Conservation (phyloP, 257 asterid species). For the Gentiana straminea region DNA sequence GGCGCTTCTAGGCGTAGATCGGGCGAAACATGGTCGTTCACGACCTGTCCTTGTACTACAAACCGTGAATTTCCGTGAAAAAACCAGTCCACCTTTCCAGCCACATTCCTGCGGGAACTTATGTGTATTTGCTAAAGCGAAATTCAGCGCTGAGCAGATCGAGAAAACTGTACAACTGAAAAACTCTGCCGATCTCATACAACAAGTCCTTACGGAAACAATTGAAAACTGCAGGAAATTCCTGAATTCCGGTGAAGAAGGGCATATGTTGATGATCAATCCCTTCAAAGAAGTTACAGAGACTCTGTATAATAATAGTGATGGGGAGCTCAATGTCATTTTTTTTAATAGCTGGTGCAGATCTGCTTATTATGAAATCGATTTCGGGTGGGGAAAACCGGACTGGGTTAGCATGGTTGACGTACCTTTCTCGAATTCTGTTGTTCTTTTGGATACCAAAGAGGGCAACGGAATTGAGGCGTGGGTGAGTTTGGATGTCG, state of each 20-base stretch:
- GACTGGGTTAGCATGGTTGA: conserved; percentile 20
- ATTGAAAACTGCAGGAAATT: conserved; percentile 6
- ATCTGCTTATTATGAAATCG: conserved; percentile 19
- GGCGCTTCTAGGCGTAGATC: conserved; percentile 8
- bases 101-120: conserved; percentile 22
- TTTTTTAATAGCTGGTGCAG: conserved; percentile 24
- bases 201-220: conserved; percentile 3
- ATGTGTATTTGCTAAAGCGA: background rate
- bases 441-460: conserved; percentile 19
- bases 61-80: conserved; percentile 14
- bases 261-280: conserved; percentile 5
- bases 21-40: conserved; percentile 1
- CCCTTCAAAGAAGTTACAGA: conserved; percentile 3
- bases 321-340: background rate
- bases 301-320: background rate
- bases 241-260: conserved; percentile 7
- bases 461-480: conserved; percentile 29
- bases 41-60: conserved; percentile 2
- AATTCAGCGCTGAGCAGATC: conserved; percentile 1
- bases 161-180: background rate
- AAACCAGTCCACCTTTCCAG: conserved; percentile 8
- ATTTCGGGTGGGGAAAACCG: conserved; percentile 27
- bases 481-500: conserved; percentile 25
- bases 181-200: conserved; percentile 1
- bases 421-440: conserved; percentile 11